Evolutionary conservation across 2,329 filamentous ascomycete species (phyloP).

Genomic region (Epichloe scottii): DNA sequence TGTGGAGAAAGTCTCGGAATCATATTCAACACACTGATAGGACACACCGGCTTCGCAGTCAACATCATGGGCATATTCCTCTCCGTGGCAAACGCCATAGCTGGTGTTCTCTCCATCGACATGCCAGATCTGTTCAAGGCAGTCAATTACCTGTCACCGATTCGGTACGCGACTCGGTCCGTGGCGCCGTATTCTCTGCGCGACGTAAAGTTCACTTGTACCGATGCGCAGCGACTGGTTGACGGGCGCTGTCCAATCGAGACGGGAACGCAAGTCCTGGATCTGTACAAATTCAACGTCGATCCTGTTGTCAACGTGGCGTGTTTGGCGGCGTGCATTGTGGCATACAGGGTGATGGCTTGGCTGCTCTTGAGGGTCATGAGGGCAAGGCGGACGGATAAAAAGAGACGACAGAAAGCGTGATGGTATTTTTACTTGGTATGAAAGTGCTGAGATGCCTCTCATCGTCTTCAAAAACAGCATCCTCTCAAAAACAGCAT

Average conservation of each 20-base stretch:
- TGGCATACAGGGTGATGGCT: conserved; percentile 53
- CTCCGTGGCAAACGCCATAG: conserved; percentile 58
- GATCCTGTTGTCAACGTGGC: conserved; percentile 49
- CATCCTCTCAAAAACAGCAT: no score
- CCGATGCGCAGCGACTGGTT: conserved; percentile 42
- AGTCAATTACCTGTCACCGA: conserved; percentile 59
- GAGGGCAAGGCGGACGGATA: conserved; percentile 38
- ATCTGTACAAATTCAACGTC: conserved; percentile 53
- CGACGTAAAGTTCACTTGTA: conserved; percentile 51
- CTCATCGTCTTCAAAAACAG: neutral
- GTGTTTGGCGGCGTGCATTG: conserved; percentile 47
- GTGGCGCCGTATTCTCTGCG: conserved; percentile 53
- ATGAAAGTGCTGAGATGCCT: neutral
- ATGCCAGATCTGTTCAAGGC: conserved; percentile 54
- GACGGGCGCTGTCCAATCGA: conserved; percentile 51
- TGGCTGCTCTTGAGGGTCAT: conserved; percentile 43
- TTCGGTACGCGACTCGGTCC: conserved; percentile 57
- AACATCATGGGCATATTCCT: conserved; percentile 60
- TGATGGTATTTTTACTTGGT: no score
- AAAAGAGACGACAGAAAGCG: neutral
- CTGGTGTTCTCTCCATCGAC: conserved; percentile 56
- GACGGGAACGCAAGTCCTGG: conserved; percentile 53
- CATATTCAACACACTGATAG: conserved; percentile 67
- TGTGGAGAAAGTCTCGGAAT: conserved; percentile 68
- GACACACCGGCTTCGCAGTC: conserved; percentile 63